These are phyloP conservation scores for Fusarium palustre DNA, from an alignment of 2,329 filamentous ascomycete genomes.

Conservation along the genomic window DNA sequence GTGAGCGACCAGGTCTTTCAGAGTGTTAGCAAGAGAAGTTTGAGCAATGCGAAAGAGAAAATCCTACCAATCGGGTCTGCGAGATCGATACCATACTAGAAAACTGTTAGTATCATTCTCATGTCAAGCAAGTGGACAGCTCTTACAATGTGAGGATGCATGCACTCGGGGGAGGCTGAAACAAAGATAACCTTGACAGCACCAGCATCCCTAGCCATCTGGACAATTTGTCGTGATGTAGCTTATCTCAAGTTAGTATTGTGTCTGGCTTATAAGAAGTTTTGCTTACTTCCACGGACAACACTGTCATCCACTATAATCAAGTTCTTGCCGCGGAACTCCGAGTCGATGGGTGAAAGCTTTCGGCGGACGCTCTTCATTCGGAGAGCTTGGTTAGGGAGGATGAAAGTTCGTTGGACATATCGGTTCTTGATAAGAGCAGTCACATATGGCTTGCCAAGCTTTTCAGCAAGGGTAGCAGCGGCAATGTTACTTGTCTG, in stretches of 20 bases:
- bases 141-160: conserved; percentile 86
- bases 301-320: conserved; percentile 91
- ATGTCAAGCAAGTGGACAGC: too few relatives aligned
- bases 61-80: conserved; percentile 54
- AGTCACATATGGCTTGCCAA: conserved; percentile 82
- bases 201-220: conserved; percentile 85
- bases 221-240: conserved; percentile 73
- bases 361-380: conserved; percentile 91
- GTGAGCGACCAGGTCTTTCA: conserved; percentile 57
- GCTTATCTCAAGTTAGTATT: conserved; percentile 15
- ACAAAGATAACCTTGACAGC: conserved; percentile 86
- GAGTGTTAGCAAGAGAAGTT: conserved; percentile 5
- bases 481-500: conserved; percentile 86
- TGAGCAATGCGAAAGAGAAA: background rate
- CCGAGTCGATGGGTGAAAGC: conserved; percentile 84
- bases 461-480: conserved; percentile 76
- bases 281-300: conserved; percentile 70
- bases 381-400: conserved; percentile 78
- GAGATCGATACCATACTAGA: conserved; percentile 61
- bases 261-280: background rate
- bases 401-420: conserved; percentile 86
- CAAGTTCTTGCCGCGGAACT: conserved; percentile 85
- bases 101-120: conserved; percentile 4
- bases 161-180: conserved; percentile 84
- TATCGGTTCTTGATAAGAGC: conserved; percentile 93